A percentile compares a stretch with the other conserved stretches of the same genome.
Evolutionary conservation across 2,329 filamentous ascomycete genomes (phyloP).

Genomic region (Coniochaeta hoffmannii): DNA sequence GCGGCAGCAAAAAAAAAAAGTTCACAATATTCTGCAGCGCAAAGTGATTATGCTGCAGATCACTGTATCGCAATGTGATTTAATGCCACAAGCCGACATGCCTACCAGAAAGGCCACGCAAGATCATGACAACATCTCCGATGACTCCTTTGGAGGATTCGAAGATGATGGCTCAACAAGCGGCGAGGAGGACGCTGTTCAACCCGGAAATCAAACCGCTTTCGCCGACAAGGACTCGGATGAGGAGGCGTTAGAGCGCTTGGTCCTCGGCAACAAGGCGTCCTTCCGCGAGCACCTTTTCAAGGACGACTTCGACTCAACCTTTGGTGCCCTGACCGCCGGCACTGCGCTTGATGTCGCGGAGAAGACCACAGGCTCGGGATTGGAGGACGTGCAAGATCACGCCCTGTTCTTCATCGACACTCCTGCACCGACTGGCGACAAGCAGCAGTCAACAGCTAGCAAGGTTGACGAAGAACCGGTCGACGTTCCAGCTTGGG

Average conservation of each 20-base stretch:
- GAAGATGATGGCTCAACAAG: background rate
- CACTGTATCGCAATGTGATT: background rate
- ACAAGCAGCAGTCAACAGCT: slow-evolving; percentile 13
- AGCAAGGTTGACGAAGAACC: slow-evolving; percentile 6
- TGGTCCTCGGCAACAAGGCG: slow-evolving; percentile 83
- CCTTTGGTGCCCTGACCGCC: slow-evolving; percentile 11
- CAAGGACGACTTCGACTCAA: slow-evolving; percentile 35
- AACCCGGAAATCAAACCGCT: background rate
- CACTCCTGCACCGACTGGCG: slow-evolving; percentile 39
- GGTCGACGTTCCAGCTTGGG: slow-evolving; percentile 61
- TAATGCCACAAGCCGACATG: background rate
- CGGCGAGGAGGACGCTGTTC: background rate
- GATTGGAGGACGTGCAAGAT: slow-evolving; percentile 52
- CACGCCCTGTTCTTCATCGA: slow-evolving; percentile 83
- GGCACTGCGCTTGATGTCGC: slow-evolving; percentile 6
- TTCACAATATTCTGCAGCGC: background rate
- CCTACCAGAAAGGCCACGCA: background rate
- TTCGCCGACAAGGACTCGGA: slow-evolving; percentile 65
- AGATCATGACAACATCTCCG: background rate
- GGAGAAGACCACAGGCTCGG: slow-evolving; percentile 8
- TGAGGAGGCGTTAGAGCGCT: slow-evolving; percentile 77
- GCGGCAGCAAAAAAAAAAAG: background rate
- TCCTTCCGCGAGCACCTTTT: slow-evolving; percentile 73
- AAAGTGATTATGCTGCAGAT: background rate
- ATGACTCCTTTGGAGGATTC: background rate